Base-by-base conservation (phyloP, 2,329 filamentous ascomycete species). In the Sporothrix inflata region DNA sequence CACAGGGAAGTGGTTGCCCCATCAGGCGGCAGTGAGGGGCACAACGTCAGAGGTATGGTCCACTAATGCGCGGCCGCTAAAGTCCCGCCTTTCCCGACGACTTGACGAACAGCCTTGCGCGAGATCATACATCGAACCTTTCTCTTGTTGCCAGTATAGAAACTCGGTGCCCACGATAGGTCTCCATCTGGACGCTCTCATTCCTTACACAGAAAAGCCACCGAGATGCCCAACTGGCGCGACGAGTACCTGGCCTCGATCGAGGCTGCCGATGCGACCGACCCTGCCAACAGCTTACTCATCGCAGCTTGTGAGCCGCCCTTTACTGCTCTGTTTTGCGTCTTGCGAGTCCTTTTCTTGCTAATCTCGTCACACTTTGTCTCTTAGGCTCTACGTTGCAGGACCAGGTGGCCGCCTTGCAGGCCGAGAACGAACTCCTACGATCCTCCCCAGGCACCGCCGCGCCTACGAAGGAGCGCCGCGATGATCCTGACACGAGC, bases 181-280 rank as follows among this genome's bases (percentile, higher is more conserved):
- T 12, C 11, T 55, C 24, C 21, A 38, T 38, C 38, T 66, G 60
- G 3, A 45, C 53, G 40, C 60, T 55, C 42, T 57, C 51, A 3
- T 38, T 19, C 49, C 11, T 27, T n/a, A 7, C 21, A 19, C 51
- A 14, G 16, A 69, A 19, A 21, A 24, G 8, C 45, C 19, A n/a
- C 66, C 42, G 79, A 42, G 73, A 88, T 88, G 86, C 86, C 89
- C 75, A 88, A 88, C 84, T 97, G 94, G 92, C 88, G 91, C 78
- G 90, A 92, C 76, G 92, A 97, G 78, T 98, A 97, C 81, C 85
- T 93, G 74, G 85, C 88, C 74, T 91, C 91, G 75, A 85, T 98
- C 75, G 87, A 89, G 76, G 90, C 91, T 77, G 92, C 93, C 77
- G 87, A 89, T 78, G 87, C 89, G 74, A 91, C 94, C 73, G 86